Conservation (phyloP, 169 alveolate genomes). For the Plasmodium cynomolgi region DNA sequence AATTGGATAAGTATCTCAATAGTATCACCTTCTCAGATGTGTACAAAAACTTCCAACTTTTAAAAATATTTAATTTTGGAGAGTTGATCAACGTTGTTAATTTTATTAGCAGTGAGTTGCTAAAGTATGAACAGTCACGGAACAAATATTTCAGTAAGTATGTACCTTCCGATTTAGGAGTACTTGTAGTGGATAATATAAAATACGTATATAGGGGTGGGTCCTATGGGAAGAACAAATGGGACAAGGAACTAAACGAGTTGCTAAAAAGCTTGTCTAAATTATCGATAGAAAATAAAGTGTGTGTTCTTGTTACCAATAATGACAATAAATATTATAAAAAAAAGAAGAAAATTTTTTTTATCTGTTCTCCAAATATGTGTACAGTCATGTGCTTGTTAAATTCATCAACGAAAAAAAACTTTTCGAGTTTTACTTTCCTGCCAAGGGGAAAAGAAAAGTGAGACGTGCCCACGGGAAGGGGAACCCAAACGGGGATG, state of each 20-base stretch:
- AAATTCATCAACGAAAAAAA: conserved; percentile 32
- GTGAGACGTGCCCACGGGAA: neutral
- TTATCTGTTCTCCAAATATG: conserved; percentile 20
- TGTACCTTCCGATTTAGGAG: conserved; percentile 41
- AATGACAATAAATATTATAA: conserved; percentile 39
- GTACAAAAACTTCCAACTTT: conserved; percentile 30
- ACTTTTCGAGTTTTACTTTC: conserved; percentile 25
- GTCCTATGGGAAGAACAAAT: neutral
- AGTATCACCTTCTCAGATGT: conserved; percentile 57
- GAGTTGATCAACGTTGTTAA: conserved; percentile 39
- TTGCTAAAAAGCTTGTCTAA: conserved; percentile 6
- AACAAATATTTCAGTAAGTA: conserved; percentile 29
- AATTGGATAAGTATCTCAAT: conserved; percentile 29
- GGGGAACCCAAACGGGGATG: neutral
- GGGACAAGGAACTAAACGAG: neutral
- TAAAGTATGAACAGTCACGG: neutral
- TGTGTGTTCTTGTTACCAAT: conserved; percentile 44
- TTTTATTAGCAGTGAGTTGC: conserved; percentile 23
- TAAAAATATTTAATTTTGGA: conserved; percentile 53
- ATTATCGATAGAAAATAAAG: conserved; percentile 29
- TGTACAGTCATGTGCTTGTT: conserved; percentile 21
- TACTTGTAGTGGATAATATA: conserved; percentile 45
- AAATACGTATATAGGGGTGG: conserved; percentile 21
- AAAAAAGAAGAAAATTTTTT: conserved; percentile 16
- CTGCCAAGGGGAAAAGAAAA: neutral